A percentile compares a stretch with the other conserved stretches of the same genome.
These are phyloP conservation scores for Pseudofabraea citricarpa DNA, from an alignment of 2,329 filamentous ascomycete genomes.

Conservation along the genomic window DNA sequence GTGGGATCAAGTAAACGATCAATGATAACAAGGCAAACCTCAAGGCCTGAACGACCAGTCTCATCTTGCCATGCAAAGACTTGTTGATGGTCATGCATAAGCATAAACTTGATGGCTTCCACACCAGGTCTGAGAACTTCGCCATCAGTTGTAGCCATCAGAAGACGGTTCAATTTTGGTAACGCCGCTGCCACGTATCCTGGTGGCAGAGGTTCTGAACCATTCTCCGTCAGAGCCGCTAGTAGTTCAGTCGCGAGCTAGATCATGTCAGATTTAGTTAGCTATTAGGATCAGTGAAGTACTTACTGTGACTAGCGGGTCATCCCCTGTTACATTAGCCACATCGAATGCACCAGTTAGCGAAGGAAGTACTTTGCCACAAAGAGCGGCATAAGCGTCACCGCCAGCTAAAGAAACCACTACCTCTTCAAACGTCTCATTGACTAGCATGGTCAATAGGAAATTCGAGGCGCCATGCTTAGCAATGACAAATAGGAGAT, in stretches of 20 bases:
- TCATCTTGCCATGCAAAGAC: conserved; percentile 83
- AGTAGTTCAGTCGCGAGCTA: conserved; percentile 80
- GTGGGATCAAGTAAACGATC: conserved; percentile 79
- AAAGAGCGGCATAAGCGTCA: conserved; percentile 72
- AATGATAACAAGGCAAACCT: conserved; percentile 86
- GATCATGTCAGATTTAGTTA: too few relatives aligned
- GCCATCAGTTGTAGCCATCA: conserved; percentile 81
- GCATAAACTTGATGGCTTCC: conserved; percentile 80
- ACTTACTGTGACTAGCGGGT: conserved; percentile 70
- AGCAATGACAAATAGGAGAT: conserved; percentile 82
- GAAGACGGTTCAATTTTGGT: conserved; percentile 77
- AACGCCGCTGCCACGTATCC: conserved; percentile 82
- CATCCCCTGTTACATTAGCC: conserved; percentile 78
- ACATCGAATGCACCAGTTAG: conserved; percentile 87
- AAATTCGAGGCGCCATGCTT: conserved; percentile 87
- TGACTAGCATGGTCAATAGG: conserved; percentile 82
- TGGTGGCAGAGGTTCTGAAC: conserved; percentile 76
- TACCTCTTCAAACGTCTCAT: conserved; percentile 88
- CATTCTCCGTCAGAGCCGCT: conserved; percentile 74
- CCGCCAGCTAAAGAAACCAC: conserved; percentile 63
- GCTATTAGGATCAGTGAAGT: conserved; percentile 1
- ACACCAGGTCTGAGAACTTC: conserved; percentile 85
- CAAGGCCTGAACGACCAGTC: conserved; percentile 74
- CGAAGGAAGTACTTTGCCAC: conserved; percentile 80
- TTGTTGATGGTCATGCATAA: conserved; percentile 85